A percentile compares a stretch with the other conserved stretches of the same genome.
These are phyloP conservation scores for Tremella mesenterica DNA, from an alignment of 768 basidiomycete genomes.

Conservation along the genomic window DNA sequence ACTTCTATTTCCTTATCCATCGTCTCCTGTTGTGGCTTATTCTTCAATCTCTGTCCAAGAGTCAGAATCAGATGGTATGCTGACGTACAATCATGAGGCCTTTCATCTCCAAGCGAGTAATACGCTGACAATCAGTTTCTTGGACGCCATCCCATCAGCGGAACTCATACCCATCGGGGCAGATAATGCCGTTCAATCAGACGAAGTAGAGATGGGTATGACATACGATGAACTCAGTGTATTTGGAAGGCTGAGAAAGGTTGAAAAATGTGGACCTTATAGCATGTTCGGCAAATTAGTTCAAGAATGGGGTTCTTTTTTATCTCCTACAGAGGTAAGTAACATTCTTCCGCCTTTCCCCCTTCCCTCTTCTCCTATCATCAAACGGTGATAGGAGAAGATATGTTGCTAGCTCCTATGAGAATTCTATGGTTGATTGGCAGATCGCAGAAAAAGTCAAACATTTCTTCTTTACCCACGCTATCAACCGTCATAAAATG, in stretches of 20 bases:
- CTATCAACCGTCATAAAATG: conserved; percentile 97
- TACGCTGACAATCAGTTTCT: conserved; percentile 55
- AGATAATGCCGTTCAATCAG: conserved; percentile 78
- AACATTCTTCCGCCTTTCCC: background rate
- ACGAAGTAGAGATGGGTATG: conserved; percentile 99
- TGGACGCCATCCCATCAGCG: conserved; percentile 85
- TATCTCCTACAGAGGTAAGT: conserved; percentile 72
- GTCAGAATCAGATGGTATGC: background rate
- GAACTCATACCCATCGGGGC: conserved; percentile 93
- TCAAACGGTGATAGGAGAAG: background rate
- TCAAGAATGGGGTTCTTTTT: conserved; percentile 78
- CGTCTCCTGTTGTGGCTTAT: background rate
- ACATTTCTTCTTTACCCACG: conserved; percentile 91
- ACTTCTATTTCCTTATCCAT: background rate
- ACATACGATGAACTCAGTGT: conserved; percentile 93
- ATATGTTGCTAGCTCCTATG: no score
- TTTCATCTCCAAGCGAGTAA: background rate
- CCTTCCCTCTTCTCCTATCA: background rate
- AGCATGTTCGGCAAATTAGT: conserved; percentile 93
- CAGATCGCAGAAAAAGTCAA: conserved; percentile 98
- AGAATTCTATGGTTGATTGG: background rate
- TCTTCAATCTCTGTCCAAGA: background rate
- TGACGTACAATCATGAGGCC: background rate
- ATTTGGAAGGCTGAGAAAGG: conserved; percentile 85
- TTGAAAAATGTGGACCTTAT: conserved; percentile 96